Evolutionary conservation across 2,329 filamentous ascomycete genomes (phyloP).

Genomic region (Sclerotinia borealis): DNA sequence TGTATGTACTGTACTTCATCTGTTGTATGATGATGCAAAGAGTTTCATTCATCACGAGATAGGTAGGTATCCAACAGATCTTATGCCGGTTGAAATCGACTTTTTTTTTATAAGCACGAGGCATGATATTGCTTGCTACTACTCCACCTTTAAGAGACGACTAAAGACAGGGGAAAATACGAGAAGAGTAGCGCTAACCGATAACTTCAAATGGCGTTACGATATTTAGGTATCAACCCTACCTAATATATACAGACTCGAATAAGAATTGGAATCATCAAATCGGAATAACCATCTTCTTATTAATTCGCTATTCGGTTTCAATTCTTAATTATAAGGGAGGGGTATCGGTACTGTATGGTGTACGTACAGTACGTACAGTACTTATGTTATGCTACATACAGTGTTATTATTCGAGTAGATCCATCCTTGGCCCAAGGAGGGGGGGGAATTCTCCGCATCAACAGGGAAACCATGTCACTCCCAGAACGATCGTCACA

Average conservation of each 20-base stretch:
- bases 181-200: not conserved
- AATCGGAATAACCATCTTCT: too few species aligned
- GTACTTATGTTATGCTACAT: too few species aligned
- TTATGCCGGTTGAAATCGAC: not conserved
- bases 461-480: not conserved
- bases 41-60: conserved; percentile 1
- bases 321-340: too few species aligned
- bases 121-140: not conserved
- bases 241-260: too few species aligned
- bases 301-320: too few species aligned
- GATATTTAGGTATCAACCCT: too few species aligned
- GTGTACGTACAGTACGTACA: too few species aligned
- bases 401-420: too few species aligned
- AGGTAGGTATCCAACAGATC: not conserved
- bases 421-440: not conserved
- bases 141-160: not conserved
- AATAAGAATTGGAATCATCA: too few species aligned
- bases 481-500: not conserved
- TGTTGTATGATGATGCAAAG: too few species aligned
- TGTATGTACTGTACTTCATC: too few species aligned
- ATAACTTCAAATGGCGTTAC: not conserved
- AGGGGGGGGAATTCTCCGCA: conserved; percentile 8
- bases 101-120: not conserved
- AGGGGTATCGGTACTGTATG: too few species aligned
- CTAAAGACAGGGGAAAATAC: not conserved